Conservation (phyloP, 345 rosid species). For the Nasturtium officinale region DNA sequence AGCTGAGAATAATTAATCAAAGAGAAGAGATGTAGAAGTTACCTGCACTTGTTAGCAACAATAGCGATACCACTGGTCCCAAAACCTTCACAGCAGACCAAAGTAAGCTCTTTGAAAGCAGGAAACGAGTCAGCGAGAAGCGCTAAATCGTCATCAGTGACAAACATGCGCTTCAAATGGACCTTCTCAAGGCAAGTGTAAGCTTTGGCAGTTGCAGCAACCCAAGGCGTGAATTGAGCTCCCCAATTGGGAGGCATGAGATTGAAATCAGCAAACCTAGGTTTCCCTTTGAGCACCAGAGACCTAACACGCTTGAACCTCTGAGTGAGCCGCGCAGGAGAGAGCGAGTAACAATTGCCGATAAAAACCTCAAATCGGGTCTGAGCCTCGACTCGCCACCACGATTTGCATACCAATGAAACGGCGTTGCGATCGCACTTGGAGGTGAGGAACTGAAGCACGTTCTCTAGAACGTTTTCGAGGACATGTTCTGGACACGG, state of each 20-base stretch:
- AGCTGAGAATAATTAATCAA: background rate
- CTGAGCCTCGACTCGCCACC: constrained; percentile 74
- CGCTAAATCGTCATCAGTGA: constrained; percentile 68
- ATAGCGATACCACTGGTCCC: constrained; percentile 77
- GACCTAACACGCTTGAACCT: constrained; percentile 66
- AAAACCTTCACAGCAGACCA: constrained; percentile 88
- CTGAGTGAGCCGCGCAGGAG: constrained; percentile 58
- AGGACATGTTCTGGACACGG: constrained; percentile 64
- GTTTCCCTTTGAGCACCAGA: constrained; percentile 72
- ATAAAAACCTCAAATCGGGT: constrained; percentile 77
- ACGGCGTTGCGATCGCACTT: constrained; percentile 83
- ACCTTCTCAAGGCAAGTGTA: constrained; percentile 85
- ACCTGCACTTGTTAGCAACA: constrained; percentile 85
- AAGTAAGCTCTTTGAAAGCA: constrained; percentile 68
- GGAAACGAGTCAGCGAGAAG: constrained; percentile 60
- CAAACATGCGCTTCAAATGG: constrained; percentile 79
- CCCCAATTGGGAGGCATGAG: constrained; percentile 83
- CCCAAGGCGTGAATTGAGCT: constrained; percentile 76
- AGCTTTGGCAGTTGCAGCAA: constrained; percentile 51
- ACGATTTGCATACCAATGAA: constrained; percentile 82
- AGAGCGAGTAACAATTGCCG: constrained; percentile 83
- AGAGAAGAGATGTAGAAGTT: background rate
- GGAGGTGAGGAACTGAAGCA: constrained; percentile 71
- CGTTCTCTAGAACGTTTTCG: constrained; percentile 84
- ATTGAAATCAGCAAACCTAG: constrained; percentile 83